Evolutionary conservation across 1,139 yeast genomes (phyloP).

Genomic region (Saccharomycopsis phalli): DNA sequence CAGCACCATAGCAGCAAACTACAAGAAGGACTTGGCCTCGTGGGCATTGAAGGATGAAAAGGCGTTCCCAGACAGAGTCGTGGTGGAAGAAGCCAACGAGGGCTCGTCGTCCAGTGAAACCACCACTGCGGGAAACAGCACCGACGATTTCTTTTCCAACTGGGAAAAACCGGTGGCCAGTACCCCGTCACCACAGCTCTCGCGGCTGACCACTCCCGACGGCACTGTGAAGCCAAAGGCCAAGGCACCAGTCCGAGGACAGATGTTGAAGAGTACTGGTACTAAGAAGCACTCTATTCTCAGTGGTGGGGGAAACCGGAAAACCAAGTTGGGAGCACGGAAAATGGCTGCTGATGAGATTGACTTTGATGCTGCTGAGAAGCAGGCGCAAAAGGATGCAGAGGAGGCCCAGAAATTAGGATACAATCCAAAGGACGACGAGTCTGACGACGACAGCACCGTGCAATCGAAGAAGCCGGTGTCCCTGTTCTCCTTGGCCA

Average conservation of each 20-base stretch:
- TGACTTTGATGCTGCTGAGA: constrained; percentile 89
- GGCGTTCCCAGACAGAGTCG: constrained; percentile 56
- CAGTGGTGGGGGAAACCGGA: constrained; percentile 35
- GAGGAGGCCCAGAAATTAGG: constrained; percentile 67
- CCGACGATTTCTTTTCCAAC: constrained; percentile 83
- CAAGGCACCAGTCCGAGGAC: constrained; percentile 32
- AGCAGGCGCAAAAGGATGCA: constrained; percentile 75
- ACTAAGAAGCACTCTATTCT: constrained; percentile 29
- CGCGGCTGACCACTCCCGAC: constrained; percentile 49
- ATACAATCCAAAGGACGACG: constrained; percentile 43
- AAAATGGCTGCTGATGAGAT: constrained; percentile 45
- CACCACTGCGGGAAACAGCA: constrained; percentile 35
- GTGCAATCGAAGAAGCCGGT: constrained; percentile 8
- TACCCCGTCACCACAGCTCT: constrained; percentile 46
- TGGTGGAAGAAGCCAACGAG: constrained; percentile 32
- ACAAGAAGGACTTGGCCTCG: constrained; percentile 68
- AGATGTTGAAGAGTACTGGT: constrained; percentile 18
- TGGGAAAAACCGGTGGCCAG: constrained; percentile 71
- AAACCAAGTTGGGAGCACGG: constrained; percentile 49
- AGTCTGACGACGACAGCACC: constrained; percentile 22
- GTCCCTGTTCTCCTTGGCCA: constrained; percentile 1
- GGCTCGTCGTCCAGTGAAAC: constrained; percentile 28
- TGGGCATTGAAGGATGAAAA: constrained; percentile 59
- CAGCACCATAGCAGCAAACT: constrained; percentile 66
- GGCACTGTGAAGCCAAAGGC: constrained; percentile 88